Conservation (phyloP, 2,329 filamentous ascomycete genomes). For the Lasiodiplodia citricola region DNA sequence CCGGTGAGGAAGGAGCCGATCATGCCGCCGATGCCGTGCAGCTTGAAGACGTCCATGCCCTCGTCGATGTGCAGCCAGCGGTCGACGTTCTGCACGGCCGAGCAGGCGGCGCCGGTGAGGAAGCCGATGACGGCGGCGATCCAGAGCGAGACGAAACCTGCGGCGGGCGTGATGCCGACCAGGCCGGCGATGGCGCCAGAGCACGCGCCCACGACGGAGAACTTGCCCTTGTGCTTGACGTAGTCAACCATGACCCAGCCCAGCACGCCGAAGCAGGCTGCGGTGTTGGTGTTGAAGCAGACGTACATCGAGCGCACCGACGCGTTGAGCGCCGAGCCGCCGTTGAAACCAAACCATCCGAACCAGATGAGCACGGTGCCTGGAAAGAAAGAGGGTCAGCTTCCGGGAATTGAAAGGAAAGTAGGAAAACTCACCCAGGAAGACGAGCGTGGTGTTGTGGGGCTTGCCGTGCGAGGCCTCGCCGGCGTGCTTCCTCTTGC, state of each 20-base stretch:
- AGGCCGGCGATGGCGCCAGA: slow-evolving; percentile 64
- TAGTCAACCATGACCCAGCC: slow-evolving; percentile 62
- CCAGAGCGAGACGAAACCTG: slow-evolving; percentile 60
- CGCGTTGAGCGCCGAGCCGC: slow-evolving; percentile 60
- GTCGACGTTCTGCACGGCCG: slow-evolving; percentile 57
- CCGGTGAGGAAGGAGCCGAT: slow-evolving; percentile 61
- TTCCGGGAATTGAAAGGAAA: too few species aligned
- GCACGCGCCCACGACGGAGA: slow-evolving; percentile 62
- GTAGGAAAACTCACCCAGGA: slow-evolving; percentile 44
- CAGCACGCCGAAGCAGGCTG: slow-evolving; percentile 59
- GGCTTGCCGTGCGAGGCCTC: slow-evolving; percentile 60
- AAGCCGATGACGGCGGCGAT: slow-evolving; percentile 62
- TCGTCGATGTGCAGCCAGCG: slow-evolving; percentile 62
- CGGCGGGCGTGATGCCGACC: slow-evolving; percentile 65
- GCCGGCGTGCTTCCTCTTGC: slow-evolving; percentile 59
- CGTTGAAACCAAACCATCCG: slow-evolving; percentile 66
- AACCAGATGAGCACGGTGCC: slow-evolving; percentile 71
- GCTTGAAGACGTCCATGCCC: slow-evolving; percentile 65
- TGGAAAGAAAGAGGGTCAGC: background rate
- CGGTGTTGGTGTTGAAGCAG: slow-evolving; percentile 64
- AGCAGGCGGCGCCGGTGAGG: slow-evolving; percentile 59
- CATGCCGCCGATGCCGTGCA: slow-evolving; percentile 64
- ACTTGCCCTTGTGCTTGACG: slow-evolving; percentile 57
- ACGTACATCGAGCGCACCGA: slow-evolving; percentile 61
- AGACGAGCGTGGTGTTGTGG: slow-evolving; percentile 68